Conservation (phyloP, 2,329 filamentous ascomycete genomes). For the Colletotrichum theobromicola region DNA sequence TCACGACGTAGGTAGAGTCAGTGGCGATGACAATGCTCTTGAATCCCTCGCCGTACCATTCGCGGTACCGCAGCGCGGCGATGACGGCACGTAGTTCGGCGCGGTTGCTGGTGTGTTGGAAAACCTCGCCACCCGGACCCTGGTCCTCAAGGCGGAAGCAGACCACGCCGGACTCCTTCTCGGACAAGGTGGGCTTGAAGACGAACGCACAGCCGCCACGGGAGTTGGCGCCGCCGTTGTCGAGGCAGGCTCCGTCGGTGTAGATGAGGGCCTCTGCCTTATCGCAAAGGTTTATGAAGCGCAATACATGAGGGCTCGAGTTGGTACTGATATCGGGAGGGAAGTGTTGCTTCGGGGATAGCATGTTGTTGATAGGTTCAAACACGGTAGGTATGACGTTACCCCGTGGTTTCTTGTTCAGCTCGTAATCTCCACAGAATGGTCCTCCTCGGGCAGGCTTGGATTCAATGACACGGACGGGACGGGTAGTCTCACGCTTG, state of each 20-base stretch:
- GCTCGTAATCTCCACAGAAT: not conserved
- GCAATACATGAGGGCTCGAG: not conserved
- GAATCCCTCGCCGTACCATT: conserved; percentile 48
- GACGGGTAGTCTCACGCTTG: not conserved
- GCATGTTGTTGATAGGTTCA: conserved; percentile 7
- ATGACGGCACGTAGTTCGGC: conserved; percentile 62
- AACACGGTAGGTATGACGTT: conserved; percentile 36
- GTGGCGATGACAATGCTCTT: conserved; percentile 54
- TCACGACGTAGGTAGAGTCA: conserved; percentile 56
- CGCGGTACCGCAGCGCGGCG: conserved; percentile 48
- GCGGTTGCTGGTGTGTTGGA: conserved; percentile 53
- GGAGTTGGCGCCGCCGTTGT: conserved; percentile 43
- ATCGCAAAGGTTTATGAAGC: conserved; percentile 37
- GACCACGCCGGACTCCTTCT: conserved; percentile 19
- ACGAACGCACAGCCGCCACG: conserved; percentile 46
- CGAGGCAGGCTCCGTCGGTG: conserved; percentile 50
- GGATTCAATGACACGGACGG: not conserved
- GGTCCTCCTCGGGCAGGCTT: not conserved
- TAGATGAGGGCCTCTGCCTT: conserved; percentile 40
- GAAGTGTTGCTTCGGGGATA: conserved; percentile 32
- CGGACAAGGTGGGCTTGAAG: conserved; percentile 17
- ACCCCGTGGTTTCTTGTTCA: not conserved
- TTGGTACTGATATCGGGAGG: not conserved
- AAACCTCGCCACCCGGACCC: conserved; percentile 43
- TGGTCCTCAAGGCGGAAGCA: conserved; percentile 44